Conservation (phyloP, 345 rosid species). For the Mallotus nudiflorus region DNA sequence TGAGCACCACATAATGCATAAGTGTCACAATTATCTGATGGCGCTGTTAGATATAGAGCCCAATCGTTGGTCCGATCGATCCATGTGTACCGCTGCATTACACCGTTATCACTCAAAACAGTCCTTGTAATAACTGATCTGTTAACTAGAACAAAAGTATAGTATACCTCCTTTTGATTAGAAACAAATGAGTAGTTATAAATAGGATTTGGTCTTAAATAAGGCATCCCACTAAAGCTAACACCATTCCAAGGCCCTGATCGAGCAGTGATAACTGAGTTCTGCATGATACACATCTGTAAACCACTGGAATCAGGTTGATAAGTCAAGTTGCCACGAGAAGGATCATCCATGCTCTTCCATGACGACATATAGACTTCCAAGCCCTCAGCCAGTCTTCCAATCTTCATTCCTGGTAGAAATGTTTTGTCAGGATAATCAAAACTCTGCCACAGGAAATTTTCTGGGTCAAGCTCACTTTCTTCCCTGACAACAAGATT, state of each 20-base stretch:
- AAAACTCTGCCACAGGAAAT: conserved; percentile 29
- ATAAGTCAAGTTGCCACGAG: neutral
- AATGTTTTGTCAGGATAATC: conserved; percentile 23
- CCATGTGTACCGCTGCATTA: neutral
- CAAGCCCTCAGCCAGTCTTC: neutral
- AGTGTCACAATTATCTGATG: conserved; percentile 14
- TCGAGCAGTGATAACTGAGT: conserved; percentile 5
- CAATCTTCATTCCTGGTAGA: conserved; percentile 24
- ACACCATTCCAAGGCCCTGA: conserved; percentile 27
- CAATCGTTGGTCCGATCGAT: neutral
- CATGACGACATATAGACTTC: neutral
- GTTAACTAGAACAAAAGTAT: neutral
- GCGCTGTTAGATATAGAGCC: neutral
- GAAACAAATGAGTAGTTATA: neutral
- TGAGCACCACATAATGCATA: conserved; percentile 22
- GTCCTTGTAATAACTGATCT: neutral
- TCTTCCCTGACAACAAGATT: conserved; percentile 28
- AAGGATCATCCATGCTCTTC: conserved; percentile 26
- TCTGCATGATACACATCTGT: neutral
- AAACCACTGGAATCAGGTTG: neutral
- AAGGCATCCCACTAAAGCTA: neutral
- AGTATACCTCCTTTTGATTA: conserved; percentile 5
- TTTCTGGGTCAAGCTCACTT: neutral
- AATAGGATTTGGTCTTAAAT: neutral
- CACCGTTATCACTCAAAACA: conserved; percentile 1